phyloP scores from a whole-genome alignment of 495 filamentous ascomycete genomes.

The Evansstolkia leycettana region DNA sequence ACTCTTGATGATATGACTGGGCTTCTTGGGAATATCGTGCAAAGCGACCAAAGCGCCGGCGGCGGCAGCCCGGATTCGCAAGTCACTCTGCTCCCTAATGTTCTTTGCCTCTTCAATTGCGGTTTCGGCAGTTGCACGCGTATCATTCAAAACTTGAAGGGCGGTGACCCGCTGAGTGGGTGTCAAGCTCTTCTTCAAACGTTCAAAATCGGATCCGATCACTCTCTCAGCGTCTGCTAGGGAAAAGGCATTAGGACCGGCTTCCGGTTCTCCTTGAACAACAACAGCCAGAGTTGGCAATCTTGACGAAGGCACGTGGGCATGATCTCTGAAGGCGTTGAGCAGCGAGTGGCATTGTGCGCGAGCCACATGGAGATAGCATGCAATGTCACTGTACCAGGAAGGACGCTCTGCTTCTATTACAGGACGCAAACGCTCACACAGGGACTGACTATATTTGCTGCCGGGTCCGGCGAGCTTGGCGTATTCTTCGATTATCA shows the following conservation, averaged over 20 bases:
- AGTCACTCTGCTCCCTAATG: constrained; percentile 69
- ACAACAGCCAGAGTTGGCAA: constrained; percentile 74
- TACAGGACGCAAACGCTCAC: constrained; percentile 50
- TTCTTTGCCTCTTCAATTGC: constrained; percentile 67
- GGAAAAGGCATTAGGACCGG: constrained; percentile 84
- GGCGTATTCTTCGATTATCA: constrained; percentile 85
- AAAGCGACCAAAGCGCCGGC: constrained; percentile 82
- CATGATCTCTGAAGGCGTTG: constrained; percentile 79
- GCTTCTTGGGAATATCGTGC: constrained; percentile 77
- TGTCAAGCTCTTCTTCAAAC: constrained; percentile 70
- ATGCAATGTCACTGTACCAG: constrained; percentile 78
- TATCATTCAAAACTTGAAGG: constrained; percentile 59
- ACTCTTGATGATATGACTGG: constrained; percentile 76
- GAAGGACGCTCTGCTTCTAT: constrained; percentile 69
- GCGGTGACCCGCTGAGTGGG: constrained; percentile 75
- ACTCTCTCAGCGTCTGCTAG: constrained; percentile 78
- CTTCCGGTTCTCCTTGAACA: constrained; percentile 82
- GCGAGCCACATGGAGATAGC: constrained; percentile 74
- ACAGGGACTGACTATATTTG: constrained; percentile 43
- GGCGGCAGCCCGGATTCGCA: constrained; percentile 76
- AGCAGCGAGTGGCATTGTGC: constrained; percentile 82
- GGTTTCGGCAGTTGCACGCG: constrained; percentile 50
- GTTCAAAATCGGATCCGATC: constrained; percentile 68
- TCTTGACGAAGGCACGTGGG: constrained; percentile 58
- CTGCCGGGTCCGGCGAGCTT: constrained; percentile 19